These are phyloP conservation scores for Komagataella kurtzmanii DNA, from an alignment of 805 yeast genomes.

Conservation along the genomic window DNA sequence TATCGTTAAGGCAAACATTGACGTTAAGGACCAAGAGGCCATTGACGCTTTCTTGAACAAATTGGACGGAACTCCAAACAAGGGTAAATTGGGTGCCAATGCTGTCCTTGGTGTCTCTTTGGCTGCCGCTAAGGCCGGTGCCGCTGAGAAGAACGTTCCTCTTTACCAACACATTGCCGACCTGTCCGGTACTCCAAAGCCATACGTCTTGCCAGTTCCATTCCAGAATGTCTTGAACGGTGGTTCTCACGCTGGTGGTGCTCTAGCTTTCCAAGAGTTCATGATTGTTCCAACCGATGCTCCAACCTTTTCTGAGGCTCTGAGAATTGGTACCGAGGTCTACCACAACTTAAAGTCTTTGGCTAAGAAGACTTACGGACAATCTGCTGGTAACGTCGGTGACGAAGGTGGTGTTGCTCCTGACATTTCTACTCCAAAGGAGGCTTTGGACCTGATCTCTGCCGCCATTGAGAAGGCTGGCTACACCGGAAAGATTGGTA, in stretches of 20 bases:
- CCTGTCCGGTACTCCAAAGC: slow-evolving; percentile 61
- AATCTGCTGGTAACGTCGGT: slow-evolving; percentile 99
- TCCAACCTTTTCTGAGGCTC: slow-evolving; percentile 81
- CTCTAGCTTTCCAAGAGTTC: slow-evolving; percentile 97
- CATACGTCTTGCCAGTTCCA: slow-evolving; percentile 96
- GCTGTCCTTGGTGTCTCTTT: slow-evolving; percentile 97
- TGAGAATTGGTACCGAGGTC: slow-evolving; percentile 95
- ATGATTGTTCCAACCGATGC: slow-evolving; percentile 97
- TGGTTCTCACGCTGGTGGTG: slow-evolving; percentile 99
- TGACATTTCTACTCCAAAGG: slow-evolving; percentile 86
- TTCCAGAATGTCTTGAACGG: slow-evolving; percentile 98
- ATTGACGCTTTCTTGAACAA: slow-evolving; percentile 75
- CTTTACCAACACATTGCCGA: slow-evolving; percentile 85
- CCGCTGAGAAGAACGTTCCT: slow-evolving; percentile 90
- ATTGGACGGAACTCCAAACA: slow-evolving; percentile 96
- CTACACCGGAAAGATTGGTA: slow-evolving; percentile 82
- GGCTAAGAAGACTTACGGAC: slow-evolving; percentile 92
- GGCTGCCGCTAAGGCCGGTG: slow-evolving; percentile 96
- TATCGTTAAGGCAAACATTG: slow-evolving; percentile 63
- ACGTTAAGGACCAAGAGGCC: slow-evolving; percentile 76
- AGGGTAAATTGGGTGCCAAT: slow-evolving; percentile 95
- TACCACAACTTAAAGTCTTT: slow-evolving; percentile 92
- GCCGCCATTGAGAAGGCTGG: slow-evolving; percentile 90
- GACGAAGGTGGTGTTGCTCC: slow-evolving; percentile 99
- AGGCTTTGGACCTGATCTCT: slow-evolving; percentile 90